Conservation (phyloP, 192 early-diverging fungal species). For the Backusella westeae region DNA sequence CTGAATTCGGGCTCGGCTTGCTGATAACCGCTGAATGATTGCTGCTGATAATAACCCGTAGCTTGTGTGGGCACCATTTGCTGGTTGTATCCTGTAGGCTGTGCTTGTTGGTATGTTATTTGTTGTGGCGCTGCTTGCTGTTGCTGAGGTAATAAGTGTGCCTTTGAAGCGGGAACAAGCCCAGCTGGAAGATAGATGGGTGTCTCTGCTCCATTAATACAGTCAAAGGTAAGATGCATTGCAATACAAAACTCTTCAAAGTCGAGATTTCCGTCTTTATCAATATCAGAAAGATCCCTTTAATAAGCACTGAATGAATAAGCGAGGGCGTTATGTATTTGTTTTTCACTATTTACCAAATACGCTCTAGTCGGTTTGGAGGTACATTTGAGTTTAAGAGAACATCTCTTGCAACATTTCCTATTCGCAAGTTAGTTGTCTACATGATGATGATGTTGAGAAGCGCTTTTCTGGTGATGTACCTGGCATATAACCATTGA, state of each 20-base stretch:
- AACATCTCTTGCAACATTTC: slow-evolving; percentile 32
- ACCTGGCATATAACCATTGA: slow-evolving; percentile 56
- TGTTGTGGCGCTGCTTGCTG: slow-evolving; percentile 10
- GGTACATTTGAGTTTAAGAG: slow-evolving; percentile 41
- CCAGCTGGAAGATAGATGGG: slow-evolving; percentile 61
- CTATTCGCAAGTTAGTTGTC: slow-evolving; percentile 14
- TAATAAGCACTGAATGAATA: neutral
- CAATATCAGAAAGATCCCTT: slow-evolving; percentile 80
- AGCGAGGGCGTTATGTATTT: neutral
- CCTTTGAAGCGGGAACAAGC: slow-evolving; percentile 67
- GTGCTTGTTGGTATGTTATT: slow-evolving; percentile 26
- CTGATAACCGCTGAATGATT: neutral
- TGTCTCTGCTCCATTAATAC: slow-evolving; percentile 54
- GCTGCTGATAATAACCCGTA: slow-evolving; percentile 20
- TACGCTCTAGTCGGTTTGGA: slow-evolving; percentile 39
- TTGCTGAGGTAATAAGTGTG: slow-evolving; percentile 41
- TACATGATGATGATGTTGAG: neutral
- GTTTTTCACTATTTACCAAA: slow-evolving; percentile 30
- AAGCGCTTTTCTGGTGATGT: neutral
- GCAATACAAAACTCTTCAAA: slow-evolving; percentile 84
- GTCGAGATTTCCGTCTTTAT: slow-evolving; percentile 78
- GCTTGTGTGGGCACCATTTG: slow-evolving; percentile 10
- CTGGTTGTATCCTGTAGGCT: slow-evolving; percentile 29
- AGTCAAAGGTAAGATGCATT: slow-evolving; percentile 68
- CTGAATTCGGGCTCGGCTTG: slow-evolving; percentile 46